phyloP scores from a whole-genome alignment of 2,329 filamentous ascomycete genomes.

The Chlorencoelia australis region DNA sequence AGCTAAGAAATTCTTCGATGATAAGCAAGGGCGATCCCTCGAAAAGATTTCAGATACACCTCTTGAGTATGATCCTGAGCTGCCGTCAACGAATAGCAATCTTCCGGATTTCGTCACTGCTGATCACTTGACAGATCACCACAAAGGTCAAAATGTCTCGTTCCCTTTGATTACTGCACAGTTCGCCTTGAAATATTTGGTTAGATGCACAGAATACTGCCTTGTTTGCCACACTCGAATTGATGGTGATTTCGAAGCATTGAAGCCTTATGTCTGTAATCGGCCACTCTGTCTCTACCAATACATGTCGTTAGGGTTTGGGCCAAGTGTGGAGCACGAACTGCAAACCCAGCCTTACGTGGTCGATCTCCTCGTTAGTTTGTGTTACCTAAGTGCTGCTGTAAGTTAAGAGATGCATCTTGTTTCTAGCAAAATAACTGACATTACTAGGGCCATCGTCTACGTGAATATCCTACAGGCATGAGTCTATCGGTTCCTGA shows the following conservation, averaged over 20 bases:
- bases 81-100: constrained; percentile 9
- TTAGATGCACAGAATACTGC: constrained; percentile 78
- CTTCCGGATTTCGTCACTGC: constrained; percentile 20
- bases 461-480: constrained; percentile 26
- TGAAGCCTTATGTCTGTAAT: constrained; percentile 74
- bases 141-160: constrained; percentile 30
- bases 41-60: constrained; percentile 8
- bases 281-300: constrained; percentile 72
- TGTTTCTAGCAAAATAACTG: constrained; percentile 1
- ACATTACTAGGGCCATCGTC: constrained; percentile 6
- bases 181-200: constrained; percentile 66
- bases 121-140: constrained; percentile 25
- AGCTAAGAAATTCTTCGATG: constrained; percentile 36
- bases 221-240: constrained; percentile 70
- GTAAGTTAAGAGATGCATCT: constrained; percentile 10
- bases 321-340: constrained; percentile 76
- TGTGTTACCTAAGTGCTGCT: constrained; percentile 54
- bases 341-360: constrained; percentile 70
- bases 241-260: constrained; percentile 52
- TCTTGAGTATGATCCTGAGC: background rate
- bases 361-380: constrained; percentile 73
- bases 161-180: constrained; percentile 56
- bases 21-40: constrained; percentile 20
- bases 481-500: constrained; percentile 26
- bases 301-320: constrained; percentile 78